These are phyloP conservation scores for Pichia kluyveri DNA, from an alignment of 805 yeast genomes.

Conservation along the genomic window DNA sequence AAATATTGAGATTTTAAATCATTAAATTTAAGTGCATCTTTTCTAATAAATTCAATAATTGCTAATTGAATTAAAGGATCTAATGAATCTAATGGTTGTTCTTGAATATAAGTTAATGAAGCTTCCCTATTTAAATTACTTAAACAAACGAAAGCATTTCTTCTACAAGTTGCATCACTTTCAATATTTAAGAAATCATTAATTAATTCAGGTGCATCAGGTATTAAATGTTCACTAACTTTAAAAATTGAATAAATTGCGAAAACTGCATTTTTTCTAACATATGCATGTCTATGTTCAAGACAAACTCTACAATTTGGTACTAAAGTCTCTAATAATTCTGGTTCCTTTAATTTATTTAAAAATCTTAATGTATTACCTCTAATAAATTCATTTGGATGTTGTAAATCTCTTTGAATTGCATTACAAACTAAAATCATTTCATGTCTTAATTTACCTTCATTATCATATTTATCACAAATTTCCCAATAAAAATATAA, in stretches of 20 bases:
- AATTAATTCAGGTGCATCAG: slow-evolving; percentile 90
- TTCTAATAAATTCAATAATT: slow-evolving; percentile 83
- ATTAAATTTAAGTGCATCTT: slow-evolving; percentile 59
- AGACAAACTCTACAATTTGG: slow-evolving; percentile 87
- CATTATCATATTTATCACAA: slow-evolving; percentile 80
- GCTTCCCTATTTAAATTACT: slow-evolving; percentile 76
- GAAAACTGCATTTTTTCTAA: slow-evolving; percentile 92
- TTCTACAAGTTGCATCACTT: slow-evolving; percentile 85
- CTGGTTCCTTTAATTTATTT: slow-evolving; percentile 85
- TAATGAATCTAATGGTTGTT: slow-evolving; percentile 51
- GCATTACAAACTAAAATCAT: slow-evolving; percentile 98
- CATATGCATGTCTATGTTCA: slow-evolving; percentile 96
- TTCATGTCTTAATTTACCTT: slow-evolving; percentile 92
- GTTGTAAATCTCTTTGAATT: slow-evolving; percentile 93
- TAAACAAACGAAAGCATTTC: slow-evolving; percentile 89
- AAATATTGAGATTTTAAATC: slow-evolving; percentile 65
- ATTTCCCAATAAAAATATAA: slow-evolving; percentile 97
- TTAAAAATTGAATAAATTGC: slow-evolving; percentile 77
- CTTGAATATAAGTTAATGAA: slow-evolving; percentile 75
- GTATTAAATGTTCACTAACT: slow-evolving; percentile 79
- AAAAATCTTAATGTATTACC: slow-evolving; percentile 92
- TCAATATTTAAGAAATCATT: slow-evolving; percentile 67
- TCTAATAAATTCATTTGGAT: slow-evolving; percentile 93
- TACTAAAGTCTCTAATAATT: slow-evolving; percentile 87
- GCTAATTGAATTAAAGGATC: slow-evolving; percentile 86